phyloP scores from a whole-genome alignment of 108 stramenopile species.

The Pseudonitzschia multiseries region DNA sequence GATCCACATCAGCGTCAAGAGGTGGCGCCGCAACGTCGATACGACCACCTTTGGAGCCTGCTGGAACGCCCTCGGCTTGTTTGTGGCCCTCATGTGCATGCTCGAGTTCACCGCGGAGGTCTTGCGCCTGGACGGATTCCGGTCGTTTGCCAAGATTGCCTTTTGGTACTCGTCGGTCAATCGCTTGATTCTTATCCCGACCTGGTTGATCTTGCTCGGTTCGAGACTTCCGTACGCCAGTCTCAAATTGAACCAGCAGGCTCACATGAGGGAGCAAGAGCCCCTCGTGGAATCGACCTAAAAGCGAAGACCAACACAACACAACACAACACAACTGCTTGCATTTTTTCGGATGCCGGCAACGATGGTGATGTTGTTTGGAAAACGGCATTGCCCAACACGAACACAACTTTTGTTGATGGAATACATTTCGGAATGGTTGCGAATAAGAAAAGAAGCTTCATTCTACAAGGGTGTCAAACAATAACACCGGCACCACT shows the following conservation, averaged over 20 bases:
- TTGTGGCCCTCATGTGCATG: conserved; percentile 50
- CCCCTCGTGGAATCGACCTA: not conserved
- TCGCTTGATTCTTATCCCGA: conserved; percentile 59
- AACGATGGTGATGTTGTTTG: no score
- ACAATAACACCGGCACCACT: not conserved
- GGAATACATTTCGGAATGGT: not conserved
- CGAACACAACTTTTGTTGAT: no score
- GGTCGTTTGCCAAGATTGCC: conserved; percentile 43
- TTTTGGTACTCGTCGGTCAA: conserved; percentile 44
- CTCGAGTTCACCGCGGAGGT: conserved; percentile 66
- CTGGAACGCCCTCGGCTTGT: conserved; percentile 50
- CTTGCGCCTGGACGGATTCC: conserved; percentile 54
- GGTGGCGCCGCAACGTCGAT: conserved; percentile 29
- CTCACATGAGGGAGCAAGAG: conserved; percentile 9
- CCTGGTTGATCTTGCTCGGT: conserved; percentile 59
- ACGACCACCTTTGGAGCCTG: conserved; percentile 50
- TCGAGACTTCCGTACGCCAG: conserved; percentile 48
- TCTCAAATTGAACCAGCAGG: conserved; percentile 25
- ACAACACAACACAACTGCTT: no score
- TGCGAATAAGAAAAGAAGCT: not conserved
- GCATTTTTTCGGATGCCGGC: not conserved
- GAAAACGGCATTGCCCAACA: no score
- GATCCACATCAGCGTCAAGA: conserved; percentile 31
- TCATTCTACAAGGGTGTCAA: not conserved
- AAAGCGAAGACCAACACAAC: no score